A percentile compares a stretch with the other conserved stretches of the same genome.
Conservation (phyloP, 306 rosid species). For the Fragaria vesca region DNA sequence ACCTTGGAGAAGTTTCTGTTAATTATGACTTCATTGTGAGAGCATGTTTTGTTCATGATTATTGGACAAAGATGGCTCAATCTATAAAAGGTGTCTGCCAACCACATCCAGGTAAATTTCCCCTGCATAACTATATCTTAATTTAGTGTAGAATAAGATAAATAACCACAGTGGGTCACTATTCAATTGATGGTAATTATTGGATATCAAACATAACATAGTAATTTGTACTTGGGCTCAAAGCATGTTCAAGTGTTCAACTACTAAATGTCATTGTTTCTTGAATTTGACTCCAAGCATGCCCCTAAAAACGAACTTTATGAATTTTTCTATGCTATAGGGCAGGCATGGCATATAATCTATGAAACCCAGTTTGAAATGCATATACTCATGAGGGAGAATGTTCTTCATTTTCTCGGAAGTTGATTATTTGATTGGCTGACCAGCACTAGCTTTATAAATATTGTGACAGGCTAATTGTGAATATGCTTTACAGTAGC, state of each 20-base stretch:
- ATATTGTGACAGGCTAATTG: neutral
- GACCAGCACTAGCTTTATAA: neutral
- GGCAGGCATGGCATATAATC: neutral
- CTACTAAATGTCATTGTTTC: neutral
- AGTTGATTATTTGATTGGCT: neutral
- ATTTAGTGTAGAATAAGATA: neutral
- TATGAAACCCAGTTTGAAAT: neutral
- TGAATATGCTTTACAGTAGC: neutral
- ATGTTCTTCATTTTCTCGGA: neutral
- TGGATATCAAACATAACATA: neutral
- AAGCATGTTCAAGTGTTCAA: neutral
- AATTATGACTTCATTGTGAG: neutral
- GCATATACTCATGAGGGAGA: neutral
- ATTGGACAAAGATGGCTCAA: conserved; percentile 11
- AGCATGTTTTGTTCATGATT: conserved; percentile 4
- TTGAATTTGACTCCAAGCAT: conserved; percentile 18
- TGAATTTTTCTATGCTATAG: neutral
- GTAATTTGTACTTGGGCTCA: neutral
- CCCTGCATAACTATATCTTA: neutral
- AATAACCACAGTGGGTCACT: neutral
- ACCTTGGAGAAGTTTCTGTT: conserved; percentile 1
- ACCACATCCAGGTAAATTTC: neutral
- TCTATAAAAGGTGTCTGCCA: neutral
- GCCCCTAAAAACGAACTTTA: neutral
- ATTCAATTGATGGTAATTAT: conserved; percentile 18